A percentile compares a stretch with the other conserved stretches of the same genome.
Evolutionary conservation across 306 rosid species (phyloP).

Genomic region (Sindora glabra): DNA sequence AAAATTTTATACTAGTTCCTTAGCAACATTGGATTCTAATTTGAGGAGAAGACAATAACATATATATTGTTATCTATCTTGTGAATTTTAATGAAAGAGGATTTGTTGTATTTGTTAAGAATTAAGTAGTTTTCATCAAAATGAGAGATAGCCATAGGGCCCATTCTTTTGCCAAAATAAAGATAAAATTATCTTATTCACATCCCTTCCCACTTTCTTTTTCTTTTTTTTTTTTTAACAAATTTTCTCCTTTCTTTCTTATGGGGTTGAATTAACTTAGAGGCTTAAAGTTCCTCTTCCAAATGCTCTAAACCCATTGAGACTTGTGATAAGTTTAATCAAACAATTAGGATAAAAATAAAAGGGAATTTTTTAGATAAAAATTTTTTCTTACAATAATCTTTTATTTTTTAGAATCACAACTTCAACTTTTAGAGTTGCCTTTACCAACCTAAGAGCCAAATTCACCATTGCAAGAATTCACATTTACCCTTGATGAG

Average conservation of each 20-base stretch:
- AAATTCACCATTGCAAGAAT: conserved; percentile 15
- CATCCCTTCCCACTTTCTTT: neutral
- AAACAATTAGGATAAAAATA: neutral
- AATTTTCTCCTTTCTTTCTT: no score
- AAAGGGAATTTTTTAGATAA: conserved; percentile 6
- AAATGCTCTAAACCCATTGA: neutral
- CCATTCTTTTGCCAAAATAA: no score
- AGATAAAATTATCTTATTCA: no score
- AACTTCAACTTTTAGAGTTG: neutral
- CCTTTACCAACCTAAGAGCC: neutral
- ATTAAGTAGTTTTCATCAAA: no score
- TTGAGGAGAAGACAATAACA: no score
- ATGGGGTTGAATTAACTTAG: neutral
- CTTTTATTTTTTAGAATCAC: neutral
- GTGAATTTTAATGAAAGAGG: no score
- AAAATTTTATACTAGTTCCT: no score
- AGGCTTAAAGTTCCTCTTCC: neutral
- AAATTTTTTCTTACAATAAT: neutral
- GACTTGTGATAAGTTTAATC: neutral
- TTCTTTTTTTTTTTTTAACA: no score
- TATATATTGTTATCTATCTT: no score
- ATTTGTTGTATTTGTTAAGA: no score
- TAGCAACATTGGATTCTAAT: no score
- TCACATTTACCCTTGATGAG: conserved; percentile 51
- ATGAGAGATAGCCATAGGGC: no score